Conservation (phyloP, 176 grass and related monocot species). For the Oryza longistaminata region DNA sequence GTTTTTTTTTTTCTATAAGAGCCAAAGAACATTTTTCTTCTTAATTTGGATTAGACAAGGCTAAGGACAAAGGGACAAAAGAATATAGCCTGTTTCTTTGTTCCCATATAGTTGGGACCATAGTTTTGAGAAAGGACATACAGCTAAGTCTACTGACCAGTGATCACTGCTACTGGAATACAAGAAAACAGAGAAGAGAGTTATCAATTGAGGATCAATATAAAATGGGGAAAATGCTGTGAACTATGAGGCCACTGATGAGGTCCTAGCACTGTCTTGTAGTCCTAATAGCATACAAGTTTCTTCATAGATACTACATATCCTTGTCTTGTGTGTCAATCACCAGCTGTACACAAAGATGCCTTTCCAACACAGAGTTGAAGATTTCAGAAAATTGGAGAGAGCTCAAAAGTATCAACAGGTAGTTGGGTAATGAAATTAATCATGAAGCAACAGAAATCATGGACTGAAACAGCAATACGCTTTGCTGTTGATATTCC, state of each 20-base stretch:
- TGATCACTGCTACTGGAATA: not conserved
- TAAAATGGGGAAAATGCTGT: constrained; percentile 10
- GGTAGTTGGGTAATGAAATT: not conserved
- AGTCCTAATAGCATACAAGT: constrained; percentile 20
- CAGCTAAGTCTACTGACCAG: constrained; percentile 4
- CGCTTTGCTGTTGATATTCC: not conserved
- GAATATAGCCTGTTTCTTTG: constrained; percentile 5
- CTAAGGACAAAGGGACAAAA: constrained; percentile 26
- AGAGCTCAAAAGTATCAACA: not conserved
- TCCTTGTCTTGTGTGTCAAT: not conserved
- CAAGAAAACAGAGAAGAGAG: not conserved
- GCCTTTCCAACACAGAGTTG: not conserved
- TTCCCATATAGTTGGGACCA: constrained; percentile 12
- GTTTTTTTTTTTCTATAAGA: not conserved
- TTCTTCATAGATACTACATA: constrained; percentile 13
- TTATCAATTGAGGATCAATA: constrained; percentile 14
- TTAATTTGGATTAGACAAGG: constrained; percentile 26
- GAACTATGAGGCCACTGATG: not conserved
- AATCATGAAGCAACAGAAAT: not conserved
- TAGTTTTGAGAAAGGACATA: not conserved
- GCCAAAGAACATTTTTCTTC: constrained; percentile 7
- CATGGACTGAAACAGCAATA: not conserved
- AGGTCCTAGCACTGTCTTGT: constrained; percentile 32
- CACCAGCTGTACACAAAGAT: constrained; percentile 30
- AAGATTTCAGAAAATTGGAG: not conserved